Percentiles rank a stretch among this genome's conserved stretches.
Conservation (phyloP, 2,329 filamentous ascomycete species). For the Aureobasidium sp. region DNA sequence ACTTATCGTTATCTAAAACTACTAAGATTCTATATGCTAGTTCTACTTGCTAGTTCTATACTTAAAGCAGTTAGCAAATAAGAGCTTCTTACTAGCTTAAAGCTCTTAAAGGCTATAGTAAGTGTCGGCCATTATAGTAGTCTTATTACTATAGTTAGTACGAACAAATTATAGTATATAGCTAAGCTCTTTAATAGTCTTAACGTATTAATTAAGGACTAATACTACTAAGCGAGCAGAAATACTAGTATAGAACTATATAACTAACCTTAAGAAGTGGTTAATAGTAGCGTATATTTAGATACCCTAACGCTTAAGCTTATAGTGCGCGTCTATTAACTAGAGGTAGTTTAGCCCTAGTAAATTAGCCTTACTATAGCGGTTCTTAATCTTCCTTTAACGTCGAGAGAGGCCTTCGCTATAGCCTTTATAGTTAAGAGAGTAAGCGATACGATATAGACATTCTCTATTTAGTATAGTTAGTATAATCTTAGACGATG, state of each 20-base stretch:
- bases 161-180: not conserved
- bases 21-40: not conserved
- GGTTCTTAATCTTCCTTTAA: not conserved
- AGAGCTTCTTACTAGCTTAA: not conserved
- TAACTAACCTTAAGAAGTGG: not conserved
- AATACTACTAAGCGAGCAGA: not conserved
- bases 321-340: conserved; percentile 5
- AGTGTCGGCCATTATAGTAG: not conserved
- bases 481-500: not conserved
- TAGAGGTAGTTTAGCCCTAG: conserved; percentile 2
- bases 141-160: not conserved
- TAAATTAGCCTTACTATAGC: conserved; percentile 16
- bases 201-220: not conserved
- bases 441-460: not conserved
- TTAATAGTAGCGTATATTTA: not conserved
- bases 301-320: conserved; percentile 2
- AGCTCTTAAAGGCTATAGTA: not conserved
- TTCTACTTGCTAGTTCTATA: not conserved
- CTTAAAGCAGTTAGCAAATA: not conserved
- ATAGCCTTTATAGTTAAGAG: not conserved
- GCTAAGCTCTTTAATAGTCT: not conserved
- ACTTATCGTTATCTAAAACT: not conserved
- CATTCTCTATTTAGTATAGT: not conserved
- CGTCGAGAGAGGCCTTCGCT: not conserved
- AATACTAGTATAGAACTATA: not conserved